Base-by-base conservation (phyloP, 2,329 filamentous ascomycete species). In the Stemphylium vesicarium region DNA sequence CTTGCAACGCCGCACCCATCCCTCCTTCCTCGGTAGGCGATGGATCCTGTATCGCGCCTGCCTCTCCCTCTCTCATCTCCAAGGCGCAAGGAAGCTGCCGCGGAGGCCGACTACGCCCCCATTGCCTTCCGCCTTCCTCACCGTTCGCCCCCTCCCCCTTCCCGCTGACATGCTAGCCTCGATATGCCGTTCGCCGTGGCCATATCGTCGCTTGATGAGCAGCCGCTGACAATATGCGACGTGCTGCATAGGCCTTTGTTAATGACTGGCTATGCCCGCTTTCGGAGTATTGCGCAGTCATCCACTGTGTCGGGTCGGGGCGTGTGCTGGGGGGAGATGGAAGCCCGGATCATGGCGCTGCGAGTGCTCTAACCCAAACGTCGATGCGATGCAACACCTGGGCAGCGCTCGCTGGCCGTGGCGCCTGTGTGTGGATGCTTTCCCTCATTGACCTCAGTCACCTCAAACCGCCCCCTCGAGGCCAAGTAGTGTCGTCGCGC, bases 231-330 rank as follows among this genome's bases (percentile, higher is more conserved):
- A 29, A 26, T 50, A 50, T 46, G 54, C 59, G 57, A 64, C 57
- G 35, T 54, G 53, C 56, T 57, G 62, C 62, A 57, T 52, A 33
- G 39, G 39, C 43, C 44, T 44, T 45, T 38, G 50, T 36, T 36
- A 16, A 52, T 53, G 54, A 63, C 57, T 63, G 67, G 62, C 60
- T 55, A 53, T 62, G 56, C 58, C 69, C 63, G 49, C 66, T 72
- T 74, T 74, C 65, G 70, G 72, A 69, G 65, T 49, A 62, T 70
- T 72, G 72, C 69, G 71, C 71, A 75, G 70, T 48, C 53, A 43
- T 53, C 71, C 73, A 62, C 38, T 16, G 62, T 63, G 62, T 57
- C 69, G 72, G 73, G 70, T 64, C 64, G 44, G 43, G 12, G 49
- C 20, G 20, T 68, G 59, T 64, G 62, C 53, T 59, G 55, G 63